Evolutionary conservation across 192 early-diverging fungal genomes (phyloP).

Genomic region (Kickxella alabastrina): DNA sequence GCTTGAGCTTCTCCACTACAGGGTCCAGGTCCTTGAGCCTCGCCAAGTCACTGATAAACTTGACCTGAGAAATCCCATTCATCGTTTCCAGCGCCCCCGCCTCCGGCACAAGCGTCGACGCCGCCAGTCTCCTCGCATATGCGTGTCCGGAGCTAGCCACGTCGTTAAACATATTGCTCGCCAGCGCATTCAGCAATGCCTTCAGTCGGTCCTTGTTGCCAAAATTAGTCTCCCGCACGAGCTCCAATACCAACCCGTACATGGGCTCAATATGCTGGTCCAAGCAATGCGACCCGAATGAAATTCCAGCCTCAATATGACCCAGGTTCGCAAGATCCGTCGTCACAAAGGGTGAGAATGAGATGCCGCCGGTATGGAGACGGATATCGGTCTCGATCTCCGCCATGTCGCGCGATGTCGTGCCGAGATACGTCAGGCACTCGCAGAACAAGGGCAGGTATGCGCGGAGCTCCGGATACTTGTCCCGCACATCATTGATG

Average conservation of each 20-base stretch:
- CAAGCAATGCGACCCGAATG: slow-evolving; percentile 62
- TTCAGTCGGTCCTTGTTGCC: slow-evolving; percentile 65
- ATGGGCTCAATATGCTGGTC: slow-evolving; percentile 70
- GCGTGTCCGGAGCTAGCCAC: slow-evolving; percentile 79
- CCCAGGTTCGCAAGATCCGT: slow-evolving; percentile 64
- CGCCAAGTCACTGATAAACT: slow-evolving; percentile 74
- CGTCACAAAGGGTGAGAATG: slow-evolving; percentile 60
- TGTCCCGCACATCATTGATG: slow-evolving; percentile 59
- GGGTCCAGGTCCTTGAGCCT: slow-evolving; percentile 56
- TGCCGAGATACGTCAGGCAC: slow-evolving; percentile 64
- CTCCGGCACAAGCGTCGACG: slow-evolving; percentile 58
- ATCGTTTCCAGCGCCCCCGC: slow-evolving; percentile 49
- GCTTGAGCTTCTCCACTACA: slow-evolving; percentile 58
- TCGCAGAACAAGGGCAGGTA: slow-evolving; percentile 78
- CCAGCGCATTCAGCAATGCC: slow-evolving; percentile 70
- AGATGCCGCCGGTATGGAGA: slow-evolving; percentile 79
- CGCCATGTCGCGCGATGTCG: slow-evolving; percentile 61
- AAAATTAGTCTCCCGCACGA: slow-evolving; percentile 70
- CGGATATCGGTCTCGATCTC: slow-evolving; percentile 86
- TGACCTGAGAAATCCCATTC: slow-evolving; percentile 64
- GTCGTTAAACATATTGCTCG: slow-evolving; percentile 70
- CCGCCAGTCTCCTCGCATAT: slow-evolving; percentile 72
- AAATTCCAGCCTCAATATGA: slow-evolving; percentile 62
- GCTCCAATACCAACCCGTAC: slow-evolving; percentile 69
- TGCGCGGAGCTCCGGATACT: slow-evolving; percentile 63